Base-by-base conservation (phyloP, 2,329 filamentous ascomycete species). In the Diplodia intermedia region DNA sequence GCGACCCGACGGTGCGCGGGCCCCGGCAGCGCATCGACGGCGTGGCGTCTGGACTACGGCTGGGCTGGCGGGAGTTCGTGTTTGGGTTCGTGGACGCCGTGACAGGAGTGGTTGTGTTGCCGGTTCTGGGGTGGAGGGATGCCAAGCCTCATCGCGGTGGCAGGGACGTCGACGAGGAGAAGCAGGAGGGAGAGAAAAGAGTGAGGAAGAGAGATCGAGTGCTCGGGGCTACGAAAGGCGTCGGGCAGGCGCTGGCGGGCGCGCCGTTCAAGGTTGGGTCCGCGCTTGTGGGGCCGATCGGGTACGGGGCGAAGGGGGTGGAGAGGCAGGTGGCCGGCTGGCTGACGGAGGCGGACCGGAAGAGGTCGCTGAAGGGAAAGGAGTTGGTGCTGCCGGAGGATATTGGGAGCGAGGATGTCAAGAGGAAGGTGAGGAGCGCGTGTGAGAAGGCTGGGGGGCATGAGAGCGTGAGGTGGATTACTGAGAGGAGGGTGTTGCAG, bases 301-400 rank as follows among this genome's bases (percentile, higher is more conserved):
- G 33, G n/a, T 56, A 56, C 33, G 54, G 18, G 31, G 54, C 33
- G 33, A 56, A 56, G 54, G 54, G 54, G 8, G 54, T 56, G 31
- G 54, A 56, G 54, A 40, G 54, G 54, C 18, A 38, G 31, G n/a
- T 56, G 5, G 20, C 31, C 4, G 54, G 31, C 18, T 56, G 54
- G 54, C 2, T 56, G 31, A 33, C 33, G 33, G 54, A 55, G 54
- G 11, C n/a, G 54, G 54, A 56, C 11, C 20, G 54, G 54, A 36
- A n/a, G 52, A 55, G 12, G 29, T n/a, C 5, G 18, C 18, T 9
- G 29, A 36, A 36, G 31, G 54, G n/a, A 4, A 12, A 8, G 18
- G 18, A n/a, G 31, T n/a, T 40, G 18, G 8, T 3, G 33, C 11
- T 56, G 31, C 54, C 54, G 6, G 54, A 56, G 4, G 31, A 20